Percentiles rank a stretch among this genome's conserved stretches.
Conservation (phyloP, 495 filamentous ascomycete species). For the Hypoxylon fuscum region DNA sequence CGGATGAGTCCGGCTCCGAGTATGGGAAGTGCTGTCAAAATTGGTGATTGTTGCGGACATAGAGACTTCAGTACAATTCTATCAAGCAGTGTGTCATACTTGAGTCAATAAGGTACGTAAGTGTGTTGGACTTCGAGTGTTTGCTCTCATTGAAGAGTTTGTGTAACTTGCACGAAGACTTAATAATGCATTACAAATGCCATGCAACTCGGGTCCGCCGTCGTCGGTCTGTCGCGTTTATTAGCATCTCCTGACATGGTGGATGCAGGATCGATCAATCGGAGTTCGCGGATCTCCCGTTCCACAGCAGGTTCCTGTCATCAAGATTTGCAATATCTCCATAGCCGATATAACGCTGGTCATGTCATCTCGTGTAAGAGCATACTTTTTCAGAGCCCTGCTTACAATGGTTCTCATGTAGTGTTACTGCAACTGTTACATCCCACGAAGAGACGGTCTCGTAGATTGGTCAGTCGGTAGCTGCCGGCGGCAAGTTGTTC, state of each 20-base stretch:
- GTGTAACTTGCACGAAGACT: not conserved
- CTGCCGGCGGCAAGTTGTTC: no score
- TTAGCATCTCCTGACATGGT: not conserved
- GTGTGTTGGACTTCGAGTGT: not conserved
- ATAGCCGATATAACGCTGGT: not conserved
- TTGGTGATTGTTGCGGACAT: not conserved
- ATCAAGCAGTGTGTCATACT: not conserved
- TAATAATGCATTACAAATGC: constrained; percentile 6
- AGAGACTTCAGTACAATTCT: not conserved
- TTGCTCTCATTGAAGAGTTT: not conserved
- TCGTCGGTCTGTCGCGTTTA: no score
- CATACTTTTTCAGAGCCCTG: no score
- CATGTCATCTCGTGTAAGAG: not conserved
- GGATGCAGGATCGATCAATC: not conserved
- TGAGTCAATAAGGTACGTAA: not conserved
- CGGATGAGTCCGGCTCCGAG: not conserved
- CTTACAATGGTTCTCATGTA: no score
- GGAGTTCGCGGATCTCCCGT: not conserved
- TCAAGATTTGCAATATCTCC: not conserved
- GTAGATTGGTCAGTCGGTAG: no score
- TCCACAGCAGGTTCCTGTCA: not conserved
- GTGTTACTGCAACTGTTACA: no score
- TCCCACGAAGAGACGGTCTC: no score
- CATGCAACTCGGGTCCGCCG: no score
- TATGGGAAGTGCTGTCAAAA: not conserved